Conservation (phyloP, 2,329 filamentous ascomycete genomes). For the Xylaria sp. region DNA sequence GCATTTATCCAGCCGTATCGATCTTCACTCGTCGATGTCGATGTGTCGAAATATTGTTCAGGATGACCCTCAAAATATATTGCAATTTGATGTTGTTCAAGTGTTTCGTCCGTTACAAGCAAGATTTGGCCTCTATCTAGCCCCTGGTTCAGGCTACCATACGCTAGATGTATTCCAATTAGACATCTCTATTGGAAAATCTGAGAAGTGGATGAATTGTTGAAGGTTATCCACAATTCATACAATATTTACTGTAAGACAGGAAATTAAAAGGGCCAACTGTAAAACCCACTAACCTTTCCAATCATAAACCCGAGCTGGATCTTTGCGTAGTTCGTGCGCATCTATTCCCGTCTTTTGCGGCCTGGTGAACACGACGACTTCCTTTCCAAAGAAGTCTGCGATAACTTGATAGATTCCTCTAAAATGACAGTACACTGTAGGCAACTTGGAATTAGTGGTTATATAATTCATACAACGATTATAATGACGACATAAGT, state of each 20-base stretch:
- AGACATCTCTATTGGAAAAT: not conserved
- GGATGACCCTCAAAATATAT: constrained; percentile 1
- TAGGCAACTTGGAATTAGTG: not conserved
- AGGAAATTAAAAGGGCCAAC: not conserved
- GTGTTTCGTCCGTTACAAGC: not conserved
- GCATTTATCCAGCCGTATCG: constrained; percentile 9
- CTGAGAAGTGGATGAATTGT: too few relatives aligned
- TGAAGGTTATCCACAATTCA: too few relatives aligned
- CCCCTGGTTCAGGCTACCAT: not conserved
- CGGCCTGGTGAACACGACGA: constrained; percentile 8
- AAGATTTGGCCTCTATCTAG: constrained; percentile 5
- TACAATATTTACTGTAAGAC: too few relatives aligned
- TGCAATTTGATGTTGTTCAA: not conserved
- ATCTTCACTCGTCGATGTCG: not conserved
- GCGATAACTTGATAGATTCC: constrained; percentile 18
- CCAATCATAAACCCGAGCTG: not conserved
- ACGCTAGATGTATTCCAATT: not conserved
- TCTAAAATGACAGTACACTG: constrained; percentile 5
- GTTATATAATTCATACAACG: too few relatives aligned
- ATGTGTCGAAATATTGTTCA: constrained; percentile 4
- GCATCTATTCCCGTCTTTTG: too few relatives aligned
- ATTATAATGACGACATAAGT: too few relatives aligned
- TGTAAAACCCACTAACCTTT: not conserved
- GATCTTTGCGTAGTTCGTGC: not conserved
- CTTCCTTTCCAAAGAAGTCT: constrained; percentile 16